Conservation (phyloP, 192 early-diverging fungal genomes). For the Geosiphon pyriformis region DNA sequence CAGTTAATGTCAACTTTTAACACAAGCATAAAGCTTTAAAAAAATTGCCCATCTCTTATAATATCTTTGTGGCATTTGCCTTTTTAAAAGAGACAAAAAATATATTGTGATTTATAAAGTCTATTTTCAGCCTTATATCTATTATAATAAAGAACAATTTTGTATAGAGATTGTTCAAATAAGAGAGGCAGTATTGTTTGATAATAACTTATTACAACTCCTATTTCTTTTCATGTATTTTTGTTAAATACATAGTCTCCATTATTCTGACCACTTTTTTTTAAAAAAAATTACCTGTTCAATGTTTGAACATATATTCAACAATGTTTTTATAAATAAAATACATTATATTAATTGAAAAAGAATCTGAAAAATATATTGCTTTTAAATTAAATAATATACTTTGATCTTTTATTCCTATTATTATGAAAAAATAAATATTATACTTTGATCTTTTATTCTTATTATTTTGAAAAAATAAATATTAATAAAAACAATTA, state of each 20-base stretch:
- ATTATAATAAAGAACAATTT: not conserved
- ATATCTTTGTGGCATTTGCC: not conserved
- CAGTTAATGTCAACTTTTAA: conserved; percentile 2
- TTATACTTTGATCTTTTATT: too few relatives aligned
- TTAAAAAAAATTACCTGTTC: not conserved
- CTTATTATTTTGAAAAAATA: too few relatives aligned
- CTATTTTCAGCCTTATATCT: not conserved
- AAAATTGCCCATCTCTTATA: not conserved
- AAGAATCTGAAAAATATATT: not conserved
- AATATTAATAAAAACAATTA: too few relatives aligned
- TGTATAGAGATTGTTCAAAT: not conserved
- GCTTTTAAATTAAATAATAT: conserved; percentile 3
- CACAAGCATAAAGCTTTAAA: not conserved
- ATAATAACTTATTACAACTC: not conserved
- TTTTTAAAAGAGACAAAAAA: not conserved
- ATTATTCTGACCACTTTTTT: not conserved
- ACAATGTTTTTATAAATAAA: conserved; percentile 7
- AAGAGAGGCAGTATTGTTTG: not conserved
- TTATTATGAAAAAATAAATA: not conserved
- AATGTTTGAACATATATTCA: not conserved
- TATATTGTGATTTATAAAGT: too few relatives aligned
- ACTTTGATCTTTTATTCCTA: not conserved
- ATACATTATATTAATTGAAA: too few relatives aligned
- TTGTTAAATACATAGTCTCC: conserved; percentile 1
- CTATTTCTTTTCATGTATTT: not conserved